Evolutionary conservation across 257 asterid species (phyloP), one percentile per base, ranked within the genome.

Genomic region (Linaria vulgaris): DNA sequence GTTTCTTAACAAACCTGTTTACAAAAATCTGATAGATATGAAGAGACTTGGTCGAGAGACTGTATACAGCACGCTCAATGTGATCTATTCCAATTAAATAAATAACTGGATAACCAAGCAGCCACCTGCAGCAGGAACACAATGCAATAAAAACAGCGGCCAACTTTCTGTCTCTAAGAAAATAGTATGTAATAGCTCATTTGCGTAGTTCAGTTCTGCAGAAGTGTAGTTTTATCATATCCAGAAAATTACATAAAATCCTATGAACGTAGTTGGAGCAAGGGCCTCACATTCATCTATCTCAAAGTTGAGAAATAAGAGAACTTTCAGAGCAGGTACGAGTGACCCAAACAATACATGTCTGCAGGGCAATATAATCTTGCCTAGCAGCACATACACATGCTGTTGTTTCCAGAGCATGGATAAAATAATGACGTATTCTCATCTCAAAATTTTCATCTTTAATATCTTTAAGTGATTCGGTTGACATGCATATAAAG

Each of bases 81-180:
- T 78, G 80, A 39, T 83, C 81, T 79, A 76, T 73, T 37, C 86
- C 75, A 65, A 89, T 81, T 44, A 84, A 73, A 72, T 89, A 89
- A 21, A 89, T 78, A 43, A 86, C 89, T 0, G 96, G 96, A 79
- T 89, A 89, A 47, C 95, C 94, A 72, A 89, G 95, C 70, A 89
- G 80, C 96, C 96, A 89, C 69, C 95, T 86, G 83, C 49, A 59
- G 37, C 13, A 49, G 54, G 41, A 67, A 54, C 9, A 16, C 6
- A 31, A n/a, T 48, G 54, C 58, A 56, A 39, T 54, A 52, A 69
- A 64, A 9, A 17, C 45, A 12, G 49, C 1, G 12, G 17, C 45
- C 25, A 14, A 11, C 7, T 11, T 9, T 5, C 6, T 12, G 4
- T 1, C 0, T 15, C 19, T 3, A n/a, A 47, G 12, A n/a, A 47